Evolutionary conservation across 108 stramenopile genomes (phyloP).

Genomic region (Nitzschia inconspicua): DNA sequence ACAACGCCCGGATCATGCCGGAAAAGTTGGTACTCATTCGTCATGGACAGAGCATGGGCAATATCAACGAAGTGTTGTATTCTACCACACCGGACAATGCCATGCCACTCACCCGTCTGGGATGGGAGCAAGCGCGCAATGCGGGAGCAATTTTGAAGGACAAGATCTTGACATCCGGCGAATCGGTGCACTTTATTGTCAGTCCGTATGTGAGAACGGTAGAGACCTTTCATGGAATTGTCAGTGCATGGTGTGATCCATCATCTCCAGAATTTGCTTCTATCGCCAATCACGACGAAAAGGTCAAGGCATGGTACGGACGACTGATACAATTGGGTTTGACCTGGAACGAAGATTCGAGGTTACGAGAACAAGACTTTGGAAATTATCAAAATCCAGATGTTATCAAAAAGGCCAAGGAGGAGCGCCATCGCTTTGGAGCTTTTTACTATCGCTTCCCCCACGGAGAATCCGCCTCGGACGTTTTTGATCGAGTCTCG

Average conservation of each 20-base stretch:
- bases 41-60: conserved; percentile 83
- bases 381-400: conserved; percentile 76
- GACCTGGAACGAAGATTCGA: conserved; percentile 85
- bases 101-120: conserved; percentile 72
- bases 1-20: conserved; percentile 80
- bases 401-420: conserved; percentile 55
- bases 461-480: conserved; percentile 88
- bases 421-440: conserved; percentile 78
- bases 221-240: conserved; percentile 88
- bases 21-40: conserved; percentile 76
- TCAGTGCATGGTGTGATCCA: conserved; percentile 80
- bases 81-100: conserved; percentile 80
- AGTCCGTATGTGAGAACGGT: conserved; percentile 84
- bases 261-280: conserved; percentile 44
- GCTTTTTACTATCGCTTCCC: conserved; percentile 87
- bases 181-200: conserved; percentile 79
- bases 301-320: conserved; percentile 73
- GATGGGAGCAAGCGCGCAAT: conserved; percentile 79
- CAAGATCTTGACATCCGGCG: conserved; percentile 39
- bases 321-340: conserved; percentile 66
- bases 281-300: conserved; percentile 44
- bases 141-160: conserved; percentile 60
- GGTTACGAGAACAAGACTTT: conserved; percentile 91
- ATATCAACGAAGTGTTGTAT: conserved; percentile 75
- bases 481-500: conserved; percentile 86